Evolutionary conservation across 305 asterid genomes (phyloP), one percentile per base, ranked within the genome.

Genomic region (Nicotiana rustica): DNA sequence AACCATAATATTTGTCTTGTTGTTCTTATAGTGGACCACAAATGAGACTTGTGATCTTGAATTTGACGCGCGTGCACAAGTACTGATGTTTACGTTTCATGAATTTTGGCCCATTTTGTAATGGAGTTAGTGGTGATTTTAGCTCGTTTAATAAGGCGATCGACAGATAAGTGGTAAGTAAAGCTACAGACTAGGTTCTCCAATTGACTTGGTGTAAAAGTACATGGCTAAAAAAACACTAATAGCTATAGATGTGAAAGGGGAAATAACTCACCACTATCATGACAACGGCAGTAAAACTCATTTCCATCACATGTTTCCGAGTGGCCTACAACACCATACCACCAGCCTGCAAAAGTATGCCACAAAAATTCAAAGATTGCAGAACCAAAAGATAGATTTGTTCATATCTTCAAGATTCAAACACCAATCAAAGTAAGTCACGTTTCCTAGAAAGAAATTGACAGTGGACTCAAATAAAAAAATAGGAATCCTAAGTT

Each of bases 271-370:
- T 93, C 88, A 95, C 99, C 97, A 83, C 91, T 91, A 79, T 85
- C 84, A 68, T 87, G 97, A 82, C 99, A 95, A 41, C 86, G 86
- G 92, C 99, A 95, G 91, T 88, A 89, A 83, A 68, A 85, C 69
- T 87, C 78, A 83, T 88, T 84, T 67, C 98, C 95, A 65, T 91
- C 94, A 85, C 99, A 95, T 70, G 97, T 86, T 88, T 94, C 96
- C 87, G 92, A 88, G 93, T 95, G 99, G 84, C 97, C 97, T 79
- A 94, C 97, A 79, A 95, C 90, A 65, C 99, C 98, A 89, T 94
- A 95, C 98, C 98, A 94, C 99, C 99, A 95, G 75, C 98, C 98
- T 95, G 92, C 78, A 85, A 71, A 7, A 78, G 82, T 65, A 83
- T 12, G 52, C 65, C 82, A 82, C 81, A 82, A 84, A 83, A 76